Conservation (phyloP, 148 eudicot species). For the Camellia japonica region DNA sequence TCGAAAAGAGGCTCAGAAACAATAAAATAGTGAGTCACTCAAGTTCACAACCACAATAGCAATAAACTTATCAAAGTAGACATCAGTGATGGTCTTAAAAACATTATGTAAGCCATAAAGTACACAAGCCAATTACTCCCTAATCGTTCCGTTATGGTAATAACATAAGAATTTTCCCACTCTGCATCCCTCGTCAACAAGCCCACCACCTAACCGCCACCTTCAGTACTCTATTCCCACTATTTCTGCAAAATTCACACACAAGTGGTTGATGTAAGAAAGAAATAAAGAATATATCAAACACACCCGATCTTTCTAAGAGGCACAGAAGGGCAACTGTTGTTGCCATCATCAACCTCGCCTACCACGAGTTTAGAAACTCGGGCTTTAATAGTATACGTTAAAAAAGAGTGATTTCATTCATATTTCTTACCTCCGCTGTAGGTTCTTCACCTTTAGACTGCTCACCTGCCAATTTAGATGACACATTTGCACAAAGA, state of each 20-base stretch:
- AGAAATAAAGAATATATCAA: not conserved
- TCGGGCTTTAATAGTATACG: not conserved
- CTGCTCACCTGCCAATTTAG: constrained; percentile 32
- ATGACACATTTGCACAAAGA: not conserved
- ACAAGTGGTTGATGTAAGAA: not conserved
- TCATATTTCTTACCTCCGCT: constrained; percentile 26
- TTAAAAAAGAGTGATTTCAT: not conserved
- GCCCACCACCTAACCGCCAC: too few relatives aligned
- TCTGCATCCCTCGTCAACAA: not conserved
- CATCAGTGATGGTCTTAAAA: not conserved
- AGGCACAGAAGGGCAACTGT: not conserved
- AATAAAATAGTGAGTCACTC: too few relatives aligned
- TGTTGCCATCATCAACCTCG: not conserved
- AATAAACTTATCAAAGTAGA: not conserved
- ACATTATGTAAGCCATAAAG: not conserved
- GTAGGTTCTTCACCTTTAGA: constrained; percentile 29
- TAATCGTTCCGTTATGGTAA: not conserved
- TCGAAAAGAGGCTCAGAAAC: too few relatives aligned
- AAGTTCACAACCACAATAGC: too few relatives aligned
- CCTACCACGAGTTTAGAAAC: not conserved
- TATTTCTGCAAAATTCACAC: constrained; percentile 20
- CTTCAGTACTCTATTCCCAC: not conserved
- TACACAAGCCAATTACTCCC: constrained; percentile 11
- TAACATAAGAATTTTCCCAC: not conserved
- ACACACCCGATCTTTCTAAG: not conserved